These are phyloP conservation scores for Proliferodiscus dingleyae DNA, from an alignment of 2,329 filamentous ascomycete genomes.

Conservation along the genomic window DNA sequence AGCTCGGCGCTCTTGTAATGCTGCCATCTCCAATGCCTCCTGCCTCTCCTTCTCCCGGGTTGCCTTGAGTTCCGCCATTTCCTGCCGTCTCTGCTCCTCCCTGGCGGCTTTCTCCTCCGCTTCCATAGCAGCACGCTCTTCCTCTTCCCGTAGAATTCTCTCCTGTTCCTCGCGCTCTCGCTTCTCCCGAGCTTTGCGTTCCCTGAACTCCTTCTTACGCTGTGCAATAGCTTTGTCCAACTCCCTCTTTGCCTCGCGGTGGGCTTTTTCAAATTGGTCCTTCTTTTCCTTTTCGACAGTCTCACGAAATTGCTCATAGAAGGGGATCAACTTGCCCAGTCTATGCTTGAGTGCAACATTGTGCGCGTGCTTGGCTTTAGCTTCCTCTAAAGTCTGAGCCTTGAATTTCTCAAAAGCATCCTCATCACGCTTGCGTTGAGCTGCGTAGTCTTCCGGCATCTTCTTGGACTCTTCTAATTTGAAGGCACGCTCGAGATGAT, in stretches of 20 bases:
- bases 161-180: slow-evolving; percentile 81
- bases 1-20: slow-evolving; percentile 74
- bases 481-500: slow-evolving; percentile 95
- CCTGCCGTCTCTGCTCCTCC: slow-evolving; percentile 74
- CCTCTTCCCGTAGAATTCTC: slow-evolving; percentile 71
- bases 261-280: slow-evolving; percentile 93
- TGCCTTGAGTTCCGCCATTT: slow-evolving; percentile 62
- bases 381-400: slow-evolving; percentile 70
- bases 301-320: slow-evolving; percentile 78
- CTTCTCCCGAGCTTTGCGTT: slow-evolving; percentile 77
- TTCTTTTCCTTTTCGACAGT: slow-evolving; percentile 81
- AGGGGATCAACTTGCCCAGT: slow-evolving; percentile 75
- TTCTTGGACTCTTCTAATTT: slow-evolving; percentile 95
- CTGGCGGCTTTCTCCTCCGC: slow-evolving; percentile 77
- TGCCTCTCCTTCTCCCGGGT: slow-evolving; percentile 63
- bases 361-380: slow-evolving; percentile 85
- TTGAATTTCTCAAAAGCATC: slow-evolving; percentile 77
- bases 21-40: slow-evolving; percentile 60
- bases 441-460: slow-evolving; percentile 76
- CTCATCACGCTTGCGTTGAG: slow-evolving; percentile 72
- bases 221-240: slow-evolving; percentile 85
- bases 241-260: slow-evolving; percentile 85
- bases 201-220: slow-evolving; percentile 83
- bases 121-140: slow-evolving; percentile 74
- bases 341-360: slow-evolving; percentile 92